Evolutionary conservation across 106 monocot genomes (phyloP), one percentile per base, ranked within the genome.

Genomic region (Posidonia australis): DNA sequence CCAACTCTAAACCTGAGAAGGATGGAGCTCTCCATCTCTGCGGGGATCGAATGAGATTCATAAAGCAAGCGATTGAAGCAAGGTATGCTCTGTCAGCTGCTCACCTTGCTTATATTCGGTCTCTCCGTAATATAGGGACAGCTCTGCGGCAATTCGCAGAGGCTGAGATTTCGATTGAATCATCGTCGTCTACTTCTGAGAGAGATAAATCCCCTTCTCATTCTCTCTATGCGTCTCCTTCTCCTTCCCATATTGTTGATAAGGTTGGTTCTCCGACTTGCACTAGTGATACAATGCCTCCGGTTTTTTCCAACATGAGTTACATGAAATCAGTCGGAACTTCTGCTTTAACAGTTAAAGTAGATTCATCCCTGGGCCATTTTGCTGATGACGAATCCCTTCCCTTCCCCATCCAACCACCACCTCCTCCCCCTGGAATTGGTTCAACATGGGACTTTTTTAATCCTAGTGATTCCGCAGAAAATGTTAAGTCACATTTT

Each of bases 371-470:
- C 13, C 30, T 62, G 19, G 44, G 42, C 22, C 53, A 72, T 42
- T 57, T 68, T 45, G 36, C 7, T 36, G 54, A 65, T 10, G 81
- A 68, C 16, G 81, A 80, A 25, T 58, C 29, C 10, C 31, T 64
- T 10, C 14, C 21, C 25, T 44, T 69, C 13, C 64, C 74, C 13
- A n/a, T n/a, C 7, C 78, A 75, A 0, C 55, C 64, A 18, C 74
- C 81, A 9, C 72, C 81, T 20, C 76, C 77, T 9, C 73, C 79
- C 4, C 28, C 36, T 27, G 76, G 73, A 31, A 28, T 54, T n/a
- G 55, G 66, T 32, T 77, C 80, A 5, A 73, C 87, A 0, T 93
- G 93, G 88, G 88, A 93, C 67, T 93, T 79, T 65, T 93, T 93
- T 51, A 74, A 83, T 56, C 64, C 82, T 1, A 36, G 13, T 28